Evolutionary conservation across 1,284 basidiomycete genomes (phyloP).

Genomic region (Termitomyces sp.): DNA sequence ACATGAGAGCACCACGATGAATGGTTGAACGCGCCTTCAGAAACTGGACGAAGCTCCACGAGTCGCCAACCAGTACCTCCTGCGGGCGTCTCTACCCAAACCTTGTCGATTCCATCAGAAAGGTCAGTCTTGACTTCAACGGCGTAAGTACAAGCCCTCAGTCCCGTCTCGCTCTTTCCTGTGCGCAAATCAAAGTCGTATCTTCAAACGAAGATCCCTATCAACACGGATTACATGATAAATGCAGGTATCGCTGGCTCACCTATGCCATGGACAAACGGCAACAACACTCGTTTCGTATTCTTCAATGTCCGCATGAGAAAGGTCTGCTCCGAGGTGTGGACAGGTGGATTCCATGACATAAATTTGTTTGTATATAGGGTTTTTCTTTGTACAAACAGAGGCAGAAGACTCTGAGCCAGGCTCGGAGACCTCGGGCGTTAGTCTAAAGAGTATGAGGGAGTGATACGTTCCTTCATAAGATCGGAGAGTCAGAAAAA

Average conservation of each 20-base stretch:
- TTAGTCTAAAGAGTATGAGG: constrained; percentile 67
- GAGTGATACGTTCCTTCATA: constrained; percentile 61
- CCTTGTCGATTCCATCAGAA: constrained; percentile 38
- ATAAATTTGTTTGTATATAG: constrained; percentile 53
- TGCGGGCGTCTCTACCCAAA: constrained; percentile 65
- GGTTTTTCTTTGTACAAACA: constrained; percentile 4
- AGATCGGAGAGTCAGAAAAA: constrained; percentile 63
- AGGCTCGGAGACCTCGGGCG: constrained; percentile 25
- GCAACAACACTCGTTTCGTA: constrained; percentile 54
- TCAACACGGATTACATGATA: not conserved
- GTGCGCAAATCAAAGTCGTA: constrained; percentile 72
- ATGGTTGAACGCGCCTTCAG: constrained; percentile 52
- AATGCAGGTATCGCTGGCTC: constrained; percentile 18
- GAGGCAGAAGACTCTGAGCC: constrained; percentile 9
- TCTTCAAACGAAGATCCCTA: constrained; percentile 29
- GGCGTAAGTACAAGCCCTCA: constrained; percentile 74
- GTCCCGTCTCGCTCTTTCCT: constrained; percentile 72
- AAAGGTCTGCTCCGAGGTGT: constrained; percentile 80
- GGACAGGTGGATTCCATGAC: constrained; percentile 85
- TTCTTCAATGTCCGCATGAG: constrained; percentile 76
- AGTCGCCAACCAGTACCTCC: constrained; percentile 59
- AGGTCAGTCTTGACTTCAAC: constrained; percentile 48
- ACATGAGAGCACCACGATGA: not conserved
- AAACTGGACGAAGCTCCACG: constrained; percentile 75
- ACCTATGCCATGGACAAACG: constrained; percentile 86